Conservation (phyloP, 164 flowering plant species). For the Vitis vinifera region DNA sequence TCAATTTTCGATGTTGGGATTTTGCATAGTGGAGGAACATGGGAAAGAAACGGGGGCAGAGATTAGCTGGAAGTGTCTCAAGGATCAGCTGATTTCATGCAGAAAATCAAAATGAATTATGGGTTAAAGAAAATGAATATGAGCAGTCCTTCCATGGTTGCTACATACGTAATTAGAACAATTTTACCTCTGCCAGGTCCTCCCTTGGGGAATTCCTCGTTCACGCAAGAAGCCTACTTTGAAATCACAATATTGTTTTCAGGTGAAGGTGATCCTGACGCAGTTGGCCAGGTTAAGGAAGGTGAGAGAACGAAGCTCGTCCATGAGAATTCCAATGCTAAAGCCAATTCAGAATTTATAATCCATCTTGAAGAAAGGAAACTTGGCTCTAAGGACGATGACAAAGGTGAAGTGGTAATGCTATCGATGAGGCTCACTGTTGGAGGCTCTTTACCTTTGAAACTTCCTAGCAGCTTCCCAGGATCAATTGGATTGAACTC, state of each 20-base stretch:
- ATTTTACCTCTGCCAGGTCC: conserved; percentile 92
- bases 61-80: conserved; percentile 65
- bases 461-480: conserved; percentile 66
- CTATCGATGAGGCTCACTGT: conserved; percentile 58
- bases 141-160: conserved; percentile 15
- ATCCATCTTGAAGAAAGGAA: conserved; percentile 39
- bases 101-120: conserved; percentile 63
- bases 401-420: conserved; percentile 18
- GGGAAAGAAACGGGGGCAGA: conserved; percentile 42
- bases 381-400: conserved; percentile 27
- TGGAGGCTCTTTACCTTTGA: conserved; percentile 46
- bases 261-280: conserved; percentile 17
- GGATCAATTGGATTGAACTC: conserved; percentile 82
- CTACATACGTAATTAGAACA: conserved; percentile 41
- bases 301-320: conserved; percentile 69
- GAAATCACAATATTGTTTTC: conserved; percentile 57
- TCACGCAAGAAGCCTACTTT: conserved; percentile 93
- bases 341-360: conserved; percentile 31
- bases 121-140: conserved; percentile 26
- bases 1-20: conserved; percentile 38
- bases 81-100: conserved; percentile 77
- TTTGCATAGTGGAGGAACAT: conserved; percentile 44
- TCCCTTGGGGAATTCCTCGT: conserved; percentile 52
- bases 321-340: conserved; percentile 27
- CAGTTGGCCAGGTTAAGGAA: conserved; percentile 23